phyloP scores from a whole-genome alignment of 148 eudicot genomes.

The Spergularia bocconei region DNA sequence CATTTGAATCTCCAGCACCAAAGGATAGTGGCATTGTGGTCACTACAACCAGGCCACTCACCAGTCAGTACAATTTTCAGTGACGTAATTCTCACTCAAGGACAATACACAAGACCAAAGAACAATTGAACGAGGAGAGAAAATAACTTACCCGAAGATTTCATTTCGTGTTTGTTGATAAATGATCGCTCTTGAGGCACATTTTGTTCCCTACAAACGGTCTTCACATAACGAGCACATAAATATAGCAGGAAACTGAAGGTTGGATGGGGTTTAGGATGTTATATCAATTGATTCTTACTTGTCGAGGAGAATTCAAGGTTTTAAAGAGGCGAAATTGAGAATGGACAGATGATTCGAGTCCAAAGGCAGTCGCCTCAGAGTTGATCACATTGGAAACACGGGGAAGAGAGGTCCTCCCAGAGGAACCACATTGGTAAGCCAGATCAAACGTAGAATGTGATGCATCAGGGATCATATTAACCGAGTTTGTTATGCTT shows the following conservation, averaged over 20 bases:
- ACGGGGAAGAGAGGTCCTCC: constrained; percentile 27
- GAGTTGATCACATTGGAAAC: constrained; percentile 32
- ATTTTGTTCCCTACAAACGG: constrained; percentile 33
- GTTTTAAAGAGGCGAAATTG: constrained; percentile 31
- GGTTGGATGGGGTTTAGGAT: background rate
- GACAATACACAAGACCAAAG: background rate
- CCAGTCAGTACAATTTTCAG: constrained; percentile 6
- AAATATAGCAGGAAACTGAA: background rate
- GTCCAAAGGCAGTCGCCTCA: constrained; percentile 29
- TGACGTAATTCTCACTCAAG: constrained; percentile 5
- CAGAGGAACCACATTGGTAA: constrained; percentile 28
- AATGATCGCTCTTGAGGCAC: constrained; percentile 26
- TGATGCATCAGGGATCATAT: constrained; percentile 28
- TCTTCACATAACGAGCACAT: constrained; percentile 29
- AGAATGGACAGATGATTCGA: constrained; percentile 30
- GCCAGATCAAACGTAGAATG: constrained; percentile 28
- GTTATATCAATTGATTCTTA: constrained; percentile 16
- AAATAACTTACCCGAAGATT: constrained; percentile 35
- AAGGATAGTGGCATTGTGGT: constrained; percentile 17
- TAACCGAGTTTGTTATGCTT: constrained; percentile 23
- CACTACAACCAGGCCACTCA: constrained; percentile 2
- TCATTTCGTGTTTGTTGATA: constrained; percentile 21
- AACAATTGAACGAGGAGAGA: background rate
- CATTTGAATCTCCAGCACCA: constrained; percentile 18
- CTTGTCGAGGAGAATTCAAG: constrained; percentile 34